Evolutionary conservation across 192 early-diverging fungal species (phyloP).

Genomic region (Coemansia brasiliensis): DNA sequence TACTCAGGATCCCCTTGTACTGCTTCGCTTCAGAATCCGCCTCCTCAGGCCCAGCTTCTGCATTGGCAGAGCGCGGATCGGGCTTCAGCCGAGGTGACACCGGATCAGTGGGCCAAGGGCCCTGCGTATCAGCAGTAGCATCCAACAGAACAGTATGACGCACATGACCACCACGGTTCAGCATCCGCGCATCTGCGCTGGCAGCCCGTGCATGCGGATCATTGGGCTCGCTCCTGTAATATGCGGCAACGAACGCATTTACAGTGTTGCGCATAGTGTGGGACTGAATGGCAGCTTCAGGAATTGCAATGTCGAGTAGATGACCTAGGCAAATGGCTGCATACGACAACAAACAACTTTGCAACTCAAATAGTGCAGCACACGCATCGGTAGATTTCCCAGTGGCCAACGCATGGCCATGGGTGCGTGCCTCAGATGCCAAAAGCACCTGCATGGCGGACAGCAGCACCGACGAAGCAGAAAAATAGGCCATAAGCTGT

Average conservation of each 20-base stretch:
- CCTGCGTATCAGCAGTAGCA: not conserved
- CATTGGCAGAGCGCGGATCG: no score
- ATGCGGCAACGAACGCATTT: constrained; percentile 20
- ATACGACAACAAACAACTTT: constrained; percentile 22
- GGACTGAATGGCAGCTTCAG: not conserved
- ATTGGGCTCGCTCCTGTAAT: constrained; percentile 9
- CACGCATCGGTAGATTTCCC: constrained; percentile 1
- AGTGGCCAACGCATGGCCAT: constrained; percentile 14
- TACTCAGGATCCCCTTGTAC: constrained; percentile 8
- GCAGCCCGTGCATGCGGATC: constrained; percentile 34
- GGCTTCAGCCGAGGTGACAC: no score
- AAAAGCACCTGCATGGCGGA: constrained; percentile 21
- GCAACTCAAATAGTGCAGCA: constrained; percentile 13
- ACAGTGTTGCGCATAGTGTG: constrained; percentile 11
- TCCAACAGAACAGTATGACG: not conserved
- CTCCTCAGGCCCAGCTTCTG: not conserved
- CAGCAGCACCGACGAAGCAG: constrained; percentile 16
- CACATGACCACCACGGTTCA: not conserved
- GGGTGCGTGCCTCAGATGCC: constrained; percentile 5
- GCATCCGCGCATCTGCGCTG: constrained; percentile 2
- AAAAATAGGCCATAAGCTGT: not conserved
- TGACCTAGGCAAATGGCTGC: constrained; percentile 18
- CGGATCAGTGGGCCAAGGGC: not conserved
- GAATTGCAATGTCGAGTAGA: constrained; percentile 6
- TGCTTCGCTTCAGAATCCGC: not conserved